Percentiles rank a stretch among this genome's conserved stretches.
Evolutionary conservation across 1,284 basidiomycete species (phyloP).

Genomic region (Ceraceosorus guamensis): DNA sequence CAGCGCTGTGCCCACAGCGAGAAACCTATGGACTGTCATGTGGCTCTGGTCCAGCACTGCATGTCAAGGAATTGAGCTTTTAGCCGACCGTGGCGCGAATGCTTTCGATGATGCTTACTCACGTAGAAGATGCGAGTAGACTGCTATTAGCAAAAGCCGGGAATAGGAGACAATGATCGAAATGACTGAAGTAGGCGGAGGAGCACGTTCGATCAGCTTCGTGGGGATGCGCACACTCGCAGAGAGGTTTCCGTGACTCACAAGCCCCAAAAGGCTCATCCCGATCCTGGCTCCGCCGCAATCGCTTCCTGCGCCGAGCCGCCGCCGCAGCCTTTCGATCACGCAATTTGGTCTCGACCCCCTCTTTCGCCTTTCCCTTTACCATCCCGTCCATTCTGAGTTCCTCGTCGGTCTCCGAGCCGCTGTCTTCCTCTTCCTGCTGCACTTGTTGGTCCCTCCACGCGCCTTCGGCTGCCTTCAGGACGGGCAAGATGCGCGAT

Average conservation of each 20-base stretch:
- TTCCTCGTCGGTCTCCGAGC: neutral
- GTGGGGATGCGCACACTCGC: neutral
- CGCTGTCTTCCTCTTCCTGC: conserved; percentile 7
- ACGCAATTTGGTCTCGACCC: neutral
- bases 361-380: conserved; percentile 1
- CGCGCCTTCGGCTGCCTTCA: conserved; percentile 18
- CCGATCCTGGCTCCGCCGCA: neutral
- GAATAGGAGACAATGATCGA: conserved; percentile 36
- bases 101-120: neutral
- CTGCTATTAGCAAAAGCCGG: conserved; percentile 41
- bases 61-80: neutral
- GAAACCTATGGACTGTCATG: conserved; percentile 44
- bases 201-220: neutral
- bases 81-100: neutral
- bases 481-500: conserved; percentile 33
- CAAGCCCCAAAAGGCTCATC: conserved; percentile 12
- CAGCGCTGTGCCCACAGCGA: conserved; percentile 42
- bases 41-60: conserved; percentile 40
- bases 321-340: neutral
- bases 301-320: neutral
- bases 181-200: conserved; percentile 12
- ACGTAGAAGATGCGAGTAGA: conserved; percentile 40
- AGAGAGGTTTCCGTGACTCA: neutral
- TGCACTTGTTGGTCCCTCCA: conserved; percentile 9
- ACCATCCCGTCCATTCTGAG: neutral